A percentile compares a stretch with the other conserved stretches of the same genome.
phyloP scores from a whole-genome alignment of 1,284 basidiomycete species.

The Xerocomus amazonicus region DNA sequence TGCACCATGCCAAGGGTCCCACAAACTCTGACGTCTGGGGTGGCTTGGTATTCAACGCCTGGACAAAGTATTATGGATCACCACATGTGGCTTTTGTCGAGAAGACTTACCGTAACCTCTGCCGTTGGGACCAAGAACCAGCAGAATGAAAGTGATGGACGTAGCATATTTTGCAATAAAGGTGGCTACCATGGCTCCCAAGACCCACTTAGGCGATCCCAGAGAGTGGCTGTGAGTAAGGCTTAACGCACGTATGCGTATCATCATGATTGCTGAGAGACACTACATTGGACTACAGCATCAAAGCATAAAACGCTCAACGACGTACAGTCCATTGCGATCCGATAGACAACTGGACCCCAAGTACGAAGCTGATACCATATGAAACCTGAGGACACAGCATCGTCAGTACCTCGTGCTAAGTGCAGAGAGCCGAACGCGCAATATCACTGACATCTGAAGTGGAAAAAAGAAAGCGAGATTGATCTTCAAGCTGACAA shows the following conservation, averaged over 20 bases:
- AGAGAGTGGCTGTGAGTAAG: slow-evolving; percentile 1
- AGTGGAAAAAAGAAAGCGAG: neutral
- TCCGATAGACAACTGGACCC: slow-evolving; percentile 10
- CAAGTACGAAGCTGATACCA: slow-evolving; percentile 16
- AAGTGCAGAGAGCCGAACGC: neutral
- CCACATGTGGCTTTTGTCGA: neutral
- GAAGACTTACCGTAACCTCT: slow-evolving; percentile 5
- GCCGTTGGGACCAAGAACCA: slow-evolving; percentile 11
- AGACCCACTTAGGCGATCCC: slow-evolving; percentile 3
- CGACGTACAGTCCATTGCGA: slow-evolving; percentile 21
- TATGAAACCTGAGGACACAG: slow-evolving; percentile 10
- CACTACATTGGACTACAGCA: neutral
- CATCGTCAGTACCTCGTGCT: neutral
- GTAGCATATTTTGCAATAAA: slow-evolving; percentile 11
- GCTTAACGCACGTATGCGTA: slow-evolving; percentile 15
- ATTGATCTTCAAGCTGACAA: too few relatives aligned
- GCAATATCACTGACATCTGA: slow-evolving; percentile 12
- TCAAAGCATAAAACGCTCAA: neutral
- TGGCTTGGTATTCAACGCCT: neutral
- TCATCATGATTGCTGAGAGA: slow-evolving; percentile 21
- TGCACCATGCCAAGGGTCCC: neutral
- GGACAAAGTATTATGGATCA: neutral
- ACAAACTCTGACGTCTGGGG: slow-evolving; percentile 3
- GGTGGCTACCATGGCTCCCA: slow-evolving; percentile 5
- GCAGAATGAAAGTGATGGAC: slow-evolving; percentile 8